Percentiles rank a stretch among this genome's conserved stretches.
Conservation (phyloP, 352 stramenopile species). For the Pythium angustatum region DNA sequence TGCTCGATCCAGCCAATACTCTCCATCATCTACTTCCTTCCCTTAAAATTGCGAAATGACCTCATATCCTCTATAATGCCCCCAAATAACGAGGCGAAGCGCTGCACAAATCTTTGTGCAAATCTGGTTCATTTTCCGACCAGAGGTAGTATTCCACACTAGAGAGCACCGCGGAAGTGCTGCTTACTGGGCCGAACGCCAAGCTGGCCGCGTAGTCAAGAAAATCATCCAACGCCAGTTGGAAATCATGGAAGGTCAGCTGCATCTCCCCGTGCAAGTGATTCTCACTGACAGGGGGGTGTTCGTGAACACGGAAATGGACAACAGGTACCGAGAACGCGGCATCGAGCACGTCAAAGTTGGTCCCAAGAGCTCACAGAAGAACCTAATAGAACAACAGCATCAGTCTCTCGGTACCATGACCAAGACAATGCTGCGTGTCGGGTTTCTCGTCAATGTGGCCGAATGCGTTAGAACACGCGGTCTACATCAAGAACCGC, state of each 20-base stretch:
- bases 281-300: constrained; percentile 8
- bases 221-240: not conserved
- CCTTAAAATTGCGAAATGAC: constrained; percentile 16
- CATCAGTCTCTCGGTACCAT: constrained; percentile 3
- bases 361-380: constrained; percentile 15
- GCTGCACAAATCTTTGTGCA: constrained; percentile 11
- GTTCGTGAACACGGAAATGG: constrained; percentile 11
- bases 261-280: not conserved
- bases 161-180: too few relatives aligned
- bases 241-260: not conserved
- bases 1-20: not conserved
- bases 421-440: not conserved
- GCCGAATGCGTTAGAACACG: constrained; percentile 1
- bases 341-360: constrained; percentile 20
- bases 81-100: constrained; percentile 18
- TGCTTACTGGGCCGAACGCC: constrained; percentile 1
- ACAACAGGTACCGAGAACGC: not conserved
- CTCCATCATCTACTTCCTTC: constrained; percentile 2
- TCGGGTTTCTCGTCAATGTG: constrained; percentile 4
- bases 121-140: constrained; percentile 11
- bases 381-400: constrained; percentile 16
- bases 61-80: too few relatives aligned
- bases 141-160: not conserved
- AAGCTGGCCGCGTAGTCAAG: not conserved
- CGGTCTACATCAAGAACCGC: constrained; percentile 11